phyloP scores from a whole-genome alignment of 2,329 filamentous ascomycete genomes.

The Pseudovirgaria hyperparasitica region DNA sequence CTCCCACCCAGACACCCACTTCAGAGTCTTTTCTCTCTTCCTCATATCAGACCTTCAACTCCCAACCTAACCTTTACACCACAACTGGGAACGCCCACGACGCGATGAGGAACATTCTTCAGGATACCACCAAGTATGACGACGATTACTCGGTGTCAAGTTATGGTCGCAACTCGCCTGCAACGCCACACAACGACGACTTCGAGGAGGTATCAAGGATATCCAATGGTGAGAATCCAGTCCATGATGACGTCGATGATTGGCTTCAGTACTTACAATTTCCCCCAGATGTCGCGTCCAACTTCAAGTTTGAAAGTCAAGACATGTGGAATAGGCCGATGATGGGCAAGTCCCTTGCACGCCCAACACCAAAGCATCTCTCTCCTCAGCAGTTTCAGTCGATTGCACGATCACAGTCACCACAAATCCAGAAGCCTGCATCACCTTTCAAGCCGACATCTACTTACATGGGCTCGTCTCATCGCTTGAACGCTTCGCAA shows the following conservation, averaged over 20 bases:
- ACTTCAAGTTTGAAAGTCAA: too few relatives aligned
- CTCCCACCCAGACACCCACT: slow-evolving; percentile 41
- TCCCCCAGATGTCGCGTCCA: too few relatives aligned
- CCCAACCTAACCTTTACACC: slow-evolving; percentile 27
- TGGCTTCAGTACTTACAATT: slow-evolving; percentile 59
- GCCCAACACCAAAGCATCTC: too few relatives aligned
- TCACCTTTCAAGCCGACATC: slow-evolving; percentile 70
- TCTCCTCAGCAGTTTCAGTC: too few relatives aligned
- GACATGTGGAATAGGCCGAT: too few relatives aligned
- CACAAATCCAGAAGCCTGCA: slow-evolving; percentile 37
- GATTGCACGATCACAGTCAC: slow-evolving; percentile 49
- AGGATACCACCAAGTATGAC: slow-evolving; percentile 36
- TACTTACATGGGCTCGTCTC: slow-evolving; percentile 33
- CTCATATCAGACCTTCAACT: slow-evolving; percentile 34
- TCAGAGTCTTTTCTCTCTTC: slow-evolving; percentile 37
- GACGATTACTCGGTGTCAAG: slow-evolving; percentile 48
- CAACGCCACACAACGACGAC: slow-evolving; percentile 47
- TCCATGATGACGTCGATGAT: slow-evolving; percentile 18
- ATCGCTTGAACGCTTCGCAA: slow-evolving; percentile 35
- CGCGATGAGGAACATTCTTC: slow-evolving; percentile 46
- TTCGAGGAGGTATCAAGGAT: slow-evolving; percentile 38
- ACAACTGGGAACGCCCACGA: slow-evolving; percentile 40
- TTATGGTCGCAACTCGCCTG: slow-evolving; percentile 47
- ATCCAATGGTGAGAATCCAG: slow-evolving; percentile 42
- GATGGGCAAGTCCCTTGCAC: too few relatives aligned